Percentiles rank a stretch among this genome's conserved stretches.
phyloP scores from a whole-genome alignment of 305 asterid species.

The Solanum hybrid region DNA sequence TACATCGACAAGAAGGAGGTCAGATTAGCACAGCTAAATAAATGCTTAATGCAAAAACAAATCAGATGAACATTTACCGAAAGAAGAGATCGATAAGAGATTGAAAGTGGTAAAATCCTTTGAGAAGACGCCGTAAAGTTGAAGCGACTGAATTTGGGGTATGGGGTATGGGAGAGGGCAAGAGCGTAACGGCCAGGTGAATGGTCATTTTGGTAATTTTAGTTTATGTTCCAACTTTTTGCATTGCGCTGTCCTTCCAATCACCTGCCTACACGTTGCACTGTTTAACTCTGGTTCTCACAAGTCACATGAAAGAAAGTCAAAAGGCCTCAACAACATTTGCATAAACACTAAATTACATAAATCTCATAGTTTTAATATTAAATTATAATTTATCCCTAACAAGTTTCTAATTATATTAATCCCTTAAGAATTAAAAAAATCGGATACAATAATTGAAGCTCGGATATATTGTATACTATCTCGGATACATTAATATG shows the following conservation, averaged over 20 bases:
- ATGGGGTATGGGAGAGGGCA: not conserved
- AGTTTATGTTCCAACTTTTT: not conserved
- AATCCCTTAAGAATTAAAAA: too few species aligned
- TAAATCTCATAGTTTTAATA: too few species aligned
- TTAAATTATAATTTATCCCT: too few species aligned
- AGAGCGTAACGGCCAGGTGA: not conserved
- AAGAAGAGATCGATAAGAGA: not conserved
- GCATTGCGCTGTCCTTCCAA: not conserved
- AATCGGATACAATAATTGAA: too few species aligned
- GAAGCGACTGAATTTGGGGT: constrained; percentile 1
- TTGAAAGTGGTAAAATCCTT: not conserved
- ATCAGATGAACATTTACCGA: not conserved
- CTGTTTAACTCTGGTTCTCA: not conserved
- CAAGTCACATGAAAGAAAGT: not conserved
- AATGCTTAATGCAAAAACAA: not conserved
- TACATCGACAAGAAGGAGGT: not conserved
- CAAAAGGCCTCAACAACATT: not conserved
- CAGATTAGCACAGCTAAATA: not conserved
- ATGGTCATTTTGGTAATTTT: not conserved
- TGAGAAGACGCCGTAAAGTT: not conserved
- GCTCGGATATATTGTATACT: too few species aligned
- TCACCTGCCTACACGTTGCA: not conserved
- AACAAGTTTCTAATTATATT: too few species aligned
- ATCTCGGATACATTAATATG: too few species aligned
- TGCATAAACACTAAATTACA: too few species aligned